Evolutionary conservation across 495 filamentous ascomycete species (phyloP), one percentile per base, ranked within the genome.

Genomic region (Talaromyces trachyspermus): DNA sequence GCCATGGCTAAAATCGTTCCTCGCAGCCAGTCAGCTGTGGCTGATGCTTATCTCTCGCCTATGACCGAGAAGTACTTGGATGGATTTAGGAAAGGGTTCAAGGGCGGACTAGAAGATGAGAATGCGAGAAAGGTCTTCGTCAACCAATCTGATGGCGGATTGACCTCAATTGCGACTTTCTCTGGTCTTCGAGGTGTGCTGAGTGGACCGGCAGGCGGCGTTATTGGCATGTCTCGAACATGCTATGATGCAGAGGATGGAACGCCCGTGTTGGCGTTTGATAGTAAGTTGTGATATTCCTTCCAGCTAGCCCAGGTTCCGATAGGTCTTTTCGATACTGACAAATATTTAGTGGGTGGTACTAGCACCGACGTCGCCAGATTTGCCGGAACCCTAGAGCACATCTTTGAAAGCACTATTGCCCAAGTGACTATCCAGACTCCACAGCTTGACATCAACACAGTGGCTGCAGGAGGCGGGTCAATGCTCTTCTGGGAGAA

Each of bases 391-490:
- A 77, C 90, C 44, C 88, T 95, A 58, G 92, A 96, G 49, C 92
- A 98, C 61, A 91, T 96, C 0, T 96, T 98, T 50, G 92, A 95
- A 59, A 95, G 92, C 2, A 96, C 91, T 1, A 95, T 94, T 1
- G 92, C 92, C 1, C 92, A 92, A 22, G 88, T 98, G 6, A 89
- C 89, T 0, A 95, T 96, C 30, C 92, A 96, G 55, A 89, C 85
- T 0, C 92, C 92, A 0, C 92, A 96, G 57, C 79, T 98, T 2
- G 92, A 98, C 65, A 96, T 98, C 66, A 98, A 96, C 65, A 98
- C 92, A 0, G 91, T 97, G 24, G 91, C 91, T 18, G 91, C 91
- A 17, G 91, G 91, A 29, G 91, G 91, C 45, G 91, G 91, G n/a
- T 95, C 89, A 4, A 79, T 88, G 38, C 75, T 97, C 5, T 88